Base-by-base conservation (phyloP, 139 green algal genomes). In the Picochlorum sp. region DNA sequence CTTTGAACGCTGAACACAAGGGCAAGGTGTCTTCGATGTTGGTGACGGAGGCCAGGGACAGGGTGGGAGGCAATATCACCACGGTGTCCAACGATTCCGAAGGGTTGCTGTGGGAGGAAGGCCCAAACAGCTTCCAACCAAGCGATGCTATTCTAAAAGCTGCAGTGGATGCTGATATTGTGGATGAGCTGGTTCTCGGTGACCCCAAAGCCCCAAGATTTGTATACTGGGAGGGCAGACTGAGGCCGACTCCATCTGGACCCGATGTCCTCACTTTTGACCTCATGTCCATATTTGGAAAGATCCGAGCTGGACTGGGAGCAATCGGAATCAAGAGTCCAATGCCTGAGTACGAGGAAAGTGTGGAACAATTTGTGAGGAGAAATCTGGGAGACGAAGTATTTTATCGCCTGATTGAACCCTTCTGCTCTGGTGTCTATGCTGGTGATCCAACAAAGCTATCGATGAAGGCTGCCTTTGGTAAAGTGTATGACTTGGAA, bases 351-450 rank as follows among this genome's bases (percentile, higher is more conserved):
- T 55, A 78, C 30, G 93, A 99, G 75, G 93, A 99, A 81, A 84
- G 59, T 8, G 90, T 99, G 51, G 87, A 98, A 82, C 73, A 96
- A 69, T 99, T 95, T 73, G 87, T 98, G 50, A 70, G 75, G 22
- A 75, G 93, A 64, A 98, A 98, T 74, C 79, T 99, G 47, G 93
- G 93, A 16, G 79, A 74, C 3, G 92, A 99, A 81, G 90, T 94
- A 56, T 98, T 95, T 70, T 76, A 92, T 62, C 75, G 90, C 37
- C 78, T 97, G 14, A 97, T 99, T 35, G 93, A 99, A 76, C 91
- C 93, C 50, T 98, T 97, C 79, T 98, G 93, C 86, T 94, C 82
- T 8, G 93, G 93, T 30, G 93, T 99, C 61, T 99, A 99, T 63
- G 90, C 93, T 13, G 93, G 93, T 22, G 77, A 98, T 72, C 90